phyloP scores from a whole-genome alignment of 2,329 filamentous ascomycete genomes.

The Scedosporium boydii region DNA sequence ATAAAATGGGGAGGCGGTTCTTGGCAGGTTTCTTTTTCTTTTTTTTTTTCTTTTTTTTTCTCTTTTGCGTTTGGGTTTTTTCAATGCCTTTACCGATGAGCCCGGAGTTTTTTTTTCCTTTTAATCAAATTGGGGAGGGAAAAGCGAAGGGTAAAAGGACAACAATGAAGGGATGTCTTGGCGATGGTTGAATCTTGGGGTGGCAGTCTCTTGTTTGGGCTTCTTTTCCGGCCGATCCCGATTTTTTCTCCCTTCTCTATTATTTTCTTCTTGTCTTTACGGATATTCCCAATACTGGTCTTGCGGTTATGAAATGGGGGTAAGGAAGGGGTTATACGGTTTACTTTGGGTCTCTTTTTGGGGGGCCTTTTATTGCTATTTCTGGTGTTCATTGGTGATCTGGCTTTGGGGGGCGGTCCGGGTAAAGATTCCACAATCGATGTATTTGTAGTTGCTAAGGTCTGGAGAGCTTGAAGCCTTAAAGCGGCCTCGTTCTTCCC shows the following conservation, averaged over 20 bases:
- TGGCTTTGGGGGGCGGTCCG: background rate
- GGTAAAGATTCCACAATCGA: background rate
- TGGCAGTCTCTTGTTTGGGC: background rate
- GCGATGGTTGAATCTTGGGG: background rate
- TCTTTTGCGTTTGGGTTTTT: background rate
- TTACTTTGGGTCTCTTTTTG: background rate
- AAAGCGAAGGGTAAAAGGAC: background rate
- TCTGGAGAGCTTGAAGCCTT: background rate
- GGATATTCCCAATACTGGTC: conserved; percentile 7
- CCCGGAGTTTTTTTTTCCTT: background rate
- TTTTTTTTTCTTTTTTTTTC: no score
- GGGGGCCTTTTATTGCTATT: conserved; percentile 2
- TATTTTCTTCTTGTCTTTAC: conserved; percentile 9
- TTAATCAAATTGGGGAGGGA: background rate
- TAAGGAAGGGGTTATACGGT: background rate
- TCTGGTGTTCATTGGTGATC: conserved; percentile 8
- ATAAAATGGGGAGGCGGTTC: background rate
- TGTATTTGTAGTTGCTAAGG: background rate
- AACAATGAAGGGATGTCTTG: background rate
- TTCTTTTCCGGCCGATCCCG: background rate
- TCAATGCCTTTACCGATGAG: background rate
- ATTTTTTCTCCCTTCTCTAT: background rate
- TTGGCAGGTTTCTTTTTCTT: background rate
- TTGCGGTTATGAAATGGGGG: conserved; percentile 1
- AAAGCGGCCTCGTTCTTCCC: background rate